Evolutionary conservation across 352 stramenopile genomes (phyloP).

Genomic region (Thraustotheca clavata): DNA sequence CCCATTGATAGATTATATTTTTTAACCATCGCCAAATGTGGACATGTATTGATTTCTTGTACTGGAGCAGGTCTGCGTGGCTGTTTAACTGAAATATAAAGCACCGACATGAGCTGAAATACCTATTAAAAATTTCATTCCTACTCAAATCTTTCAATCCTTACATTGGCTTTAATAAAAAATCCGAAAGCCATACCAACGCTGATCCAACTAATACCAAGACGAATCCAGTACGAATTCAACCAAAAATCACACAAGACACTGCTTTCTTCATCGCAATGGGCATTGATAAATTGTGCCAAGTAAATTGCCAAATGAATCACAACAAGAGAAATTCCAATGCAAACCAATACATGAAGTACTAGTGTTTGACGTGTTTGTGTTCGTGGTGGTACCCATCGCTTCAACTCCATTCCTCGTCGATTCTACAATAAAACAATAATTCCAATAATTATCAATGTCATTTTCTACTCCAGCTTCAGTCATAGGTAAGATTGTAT

Average conservation of each 20-base stretch:
- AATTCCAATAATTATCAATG: neutral
- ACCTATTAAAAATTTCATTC: neutral
- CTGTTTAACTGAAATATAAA: constrained; percentile 7
- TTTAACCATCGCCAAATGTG: neutral
- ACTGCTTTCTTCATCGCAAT: neutral
- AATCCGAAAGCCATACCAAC: constrained; percentile 5
- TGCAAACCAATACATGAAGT: neutral
- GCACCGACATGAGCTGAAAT: constrained; percentile 7
- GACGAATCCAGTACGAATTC: neutral
- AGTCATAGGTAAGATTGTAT: neutral
- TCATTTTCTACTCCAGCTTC: neutral
- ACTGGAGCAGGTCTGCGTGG: neutral
- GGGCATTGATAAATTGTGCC: neutral
- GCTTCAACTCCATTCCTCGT: neutral
- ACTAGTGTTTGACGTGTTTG: neutral
- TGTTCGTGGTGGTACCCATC: neutral
- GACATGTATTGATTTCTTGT: neutral
- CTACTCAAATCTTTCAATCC: neutral
- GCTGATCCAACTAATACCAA: neutral
- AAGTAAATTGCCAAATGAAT: neutral
- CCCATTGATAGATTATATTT: constrained; percentile 1
- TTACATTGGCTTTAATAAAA: constrained; percentile 15
- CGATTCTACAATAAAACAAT: neutral
- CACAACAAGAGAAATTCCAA: neutral
- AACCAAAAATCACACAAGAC: neutral